A percentile compares a stretch with the other conserved stretches of the same genome.
These are phyloP conservation scores for Yarrowia sp. DNA, from an alignment of 805 yeast genomes.

Conservation along the genomic window DNA sequence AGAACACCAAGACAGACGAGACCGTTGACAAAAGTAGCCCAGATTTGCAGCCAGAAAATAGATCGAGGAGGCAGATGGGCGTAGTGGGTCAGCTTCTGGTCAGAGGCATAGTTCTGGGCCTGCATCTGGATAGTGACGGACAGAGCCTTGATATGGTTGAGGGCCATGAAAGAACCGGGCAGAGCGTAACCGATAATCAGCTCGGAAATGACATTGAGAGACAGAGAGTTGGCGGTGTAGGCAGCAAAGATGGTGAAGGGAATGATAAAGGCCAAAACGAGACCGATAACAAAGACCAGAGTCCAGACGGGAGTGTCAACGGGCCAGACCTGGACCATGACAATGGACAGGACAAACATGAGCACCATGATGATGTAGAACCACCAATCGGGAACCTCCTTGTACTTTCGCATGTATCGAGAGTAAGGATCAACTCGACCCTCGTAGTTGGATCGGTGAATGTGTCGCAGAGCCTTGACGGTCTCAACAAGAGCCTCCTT, in stretches of 20 bases:
- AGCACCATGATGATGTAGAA: constrained; percentile 49
- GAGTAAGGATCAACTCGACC: constrained; percentile 47
- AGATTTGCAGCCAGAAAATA: constrained; percentile 49
- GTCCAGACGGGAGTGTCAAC: constrained; percentile 61
- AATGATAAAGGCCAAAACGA: constrained; percentile 56
- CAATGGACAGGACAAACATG: constrained; percentile 46
- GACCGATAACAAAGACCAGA: constrained; percentile 55
- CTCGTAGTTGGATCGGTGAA: constrained; percentile 15
- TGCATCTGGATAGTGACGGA: constrained; percentile 50
- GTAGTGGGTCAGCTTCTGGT: constrained; percentile 61
- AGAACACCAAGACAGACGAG: constrained; percentile 38
- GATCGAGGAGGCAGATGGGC: constrained; percentile 59
- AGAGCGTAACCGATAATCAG: constrained; percentile 62
- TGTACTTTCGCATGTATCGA: constrained; percentile 48
- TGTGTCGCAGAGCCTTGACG: constrained; percentile 2
- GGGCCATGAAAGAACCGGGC: constrained; percentile 58
- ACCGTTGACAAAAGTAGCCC: constrained; percentile 45
- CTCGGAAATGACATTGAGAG: constrained; percentile 61
- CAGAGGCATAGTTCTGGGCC: constrained; percentile 56
- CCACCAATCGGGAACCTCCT: constrained; percentile 55
- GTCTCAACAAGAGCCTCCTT: constrained; percentile 31
- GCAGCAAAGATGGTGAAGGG: constrained; percentile 64
- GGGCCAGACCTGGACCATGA: constrained; percentile 43
- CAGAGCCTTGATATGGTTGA: constrained; percentile 51
- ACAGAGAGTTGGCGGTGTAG: constrained; percentile 55